phyloP scores from a whole-genome alignment of 495 filamentous ascomycete genomes.

The Penicillium herquei region DNA sequence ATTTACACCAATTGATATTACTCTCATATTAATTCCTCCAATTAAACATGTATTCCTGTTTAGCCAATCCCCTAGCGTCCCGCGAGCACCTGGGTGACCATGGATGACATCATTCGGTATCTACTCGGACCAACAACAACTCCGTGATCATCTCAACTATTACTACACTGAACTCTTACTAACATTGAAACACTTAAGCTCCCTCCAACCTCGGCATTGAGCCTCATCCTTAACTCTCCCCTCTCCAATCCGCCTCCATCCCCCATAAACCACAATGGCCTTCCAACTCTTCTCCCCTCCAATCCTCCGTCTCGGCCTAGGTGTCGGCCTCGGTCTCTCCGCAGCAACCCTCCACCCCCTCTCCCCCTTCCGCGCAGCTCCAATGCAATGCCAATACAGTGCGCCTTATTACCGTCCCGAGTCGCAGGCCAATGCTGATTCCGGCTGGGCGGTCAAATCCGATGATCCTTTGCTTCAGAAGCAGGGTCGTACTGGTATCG shows the following conservation, averaged over 20 bases:
- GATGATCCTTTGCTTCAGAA: conserved; percentile 25
- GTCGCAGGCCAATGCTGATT: conserved; percentile 17
- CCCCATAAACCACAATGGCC: conserved; percentile 18
- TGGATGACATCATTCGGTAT: conserved; percentile 17
- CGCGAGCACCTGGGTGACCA: conserved; percentile 1
- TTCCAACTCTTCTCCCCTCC: conserved; percentile 34
- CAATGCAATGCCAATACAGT: conserved; percentile 41
- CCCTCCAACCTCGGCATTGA: neutral
- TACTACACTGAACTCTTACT: neutral
- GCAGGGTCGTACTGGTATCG: conserved; percentile 23
- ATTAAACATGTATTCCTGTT: neutral
- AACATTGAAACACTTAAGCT: neutral
- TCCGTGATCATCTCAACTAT: neutral
- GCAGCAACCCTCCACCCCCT: conserved; percentile 31
- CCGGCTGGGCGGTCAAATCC: conserved; percentile 27
- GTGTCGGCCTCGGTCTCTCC: conserved; percentile 38
- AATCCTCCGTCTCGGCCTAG: conserved; percentile 39
- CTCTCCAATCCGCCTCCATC: neutral
- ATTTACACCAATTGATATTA: no score
- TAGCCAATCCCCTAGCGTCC: conserved; percentile 3
- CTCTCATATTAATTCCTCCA: neutral
- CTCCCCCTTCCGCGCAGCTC: conserved; percentile 38
- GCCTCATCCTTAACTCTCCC: neutral
- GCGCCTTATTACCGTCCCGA: conserved; percentile 24
- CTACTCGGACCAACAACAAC: neutral